Evolutionary conservation across 75 land plant genomes (phyloP).

Genomic region (Larix kaempferi): DNA sequence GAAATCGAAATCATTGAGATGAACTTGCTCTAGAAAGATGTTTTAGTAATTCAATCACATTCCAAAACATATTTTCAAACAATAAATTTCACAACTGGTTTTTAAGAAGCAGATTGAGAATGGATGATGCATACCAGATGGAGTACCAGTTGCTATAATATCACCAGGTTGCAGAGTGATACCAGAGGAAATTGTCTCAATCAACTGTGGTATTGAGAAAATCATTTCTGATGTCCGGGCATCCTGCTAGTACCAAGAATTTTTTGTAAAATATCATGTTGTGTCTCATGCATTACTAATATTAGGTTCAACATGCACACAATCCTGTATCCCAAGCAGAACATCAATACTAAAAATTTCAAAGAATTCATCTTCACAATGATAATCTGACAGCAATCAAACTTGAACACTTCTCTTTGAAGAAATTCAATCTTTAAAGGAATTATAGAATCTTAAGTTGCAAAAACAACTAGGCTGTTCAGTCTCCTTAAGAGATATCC

Average conservation of each 20-base stretch:
- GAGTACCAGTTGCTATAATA: conserved; percentile 51
- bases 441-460: background rate
- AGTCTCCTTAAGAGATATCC: background rate
- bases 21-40: background rate
- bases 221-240: conserved; percentile 47
- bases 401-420: background rate
- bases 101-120: background rate
- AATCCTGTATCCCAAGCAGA: background rate
- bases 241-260: conserved; percentile 20
- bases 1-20: background rate
- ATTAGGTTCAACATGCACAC: background rate
- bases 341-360: background rate
- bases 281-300: background rate
- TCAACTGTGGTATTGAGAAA: conserved; percentile 44
- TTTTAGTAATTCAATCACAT: background rate
- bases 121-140: conserved; percentile 19
- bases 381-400: background rate
- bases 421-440: background rate
- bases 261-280: background rate
- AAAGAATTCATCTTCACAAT: background rate
- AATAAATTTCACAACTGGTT: background rate
- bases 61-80: background rate
- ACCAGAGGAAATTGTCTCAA: conserved; percentile 35
- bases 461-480: background rate
- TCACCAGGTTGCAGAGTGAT: conserved; percentile 47